These are phyloP conservation scores for Kluyveromyces aestuarii DNA, from an alignment of 805 yeast genomes.

Conservation along the genomic window DNA sequence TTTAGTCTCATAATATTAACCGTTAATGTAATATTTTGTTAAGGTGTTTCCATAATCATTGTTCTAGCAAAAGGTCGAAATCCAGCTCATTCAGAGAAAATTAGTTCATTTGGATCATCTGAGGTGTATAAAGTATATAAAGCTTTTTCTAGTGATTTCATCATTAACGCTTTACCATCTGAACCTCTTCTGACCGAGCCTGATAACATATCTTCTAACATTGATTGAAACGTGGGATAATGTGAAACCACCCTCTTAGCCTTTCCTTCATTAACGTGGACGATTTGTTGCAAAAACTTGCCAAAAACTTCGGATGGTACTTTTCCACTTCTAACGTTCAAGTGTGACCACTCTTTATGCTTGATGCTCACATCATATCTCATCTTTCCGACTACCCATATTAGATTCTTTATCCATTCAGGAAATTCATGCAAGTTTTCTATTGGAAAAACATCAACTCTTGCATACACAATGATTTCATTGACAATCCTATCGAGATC, in stretches of 20 bases:
- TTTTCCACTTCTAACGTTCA: conserved; percentile 50
- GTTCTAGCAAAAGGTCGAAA: not conserved
- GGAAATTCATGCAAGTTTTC: conserved; percentile 34
- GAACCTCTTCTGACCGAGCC: conserved; percentile 33
- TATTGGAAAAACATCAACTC: conserved; percentile 7
- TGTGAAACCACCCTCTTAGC: conserved; percentile 37
- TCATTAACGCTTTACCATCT: conserved; percentile 38
- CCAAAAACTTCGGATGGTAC: conserved; percentile 38
- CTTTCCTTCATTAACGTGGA: conserved; percentile 44
- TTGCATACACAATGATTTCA: conserved; percentile 3
- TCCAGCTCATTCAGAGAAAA: conserved; percentile 3
- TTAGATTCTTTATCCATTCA: conserved; percentile 49
- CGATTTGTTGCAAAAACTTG: conserved; percentile 47
- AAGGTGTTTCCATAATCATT: not conserved
- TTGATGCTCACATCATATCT: conserved; percentile 49
- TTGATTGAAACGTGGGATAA: conserved; percentile 32
- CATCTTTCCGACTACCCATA: conserved; percentile 45
- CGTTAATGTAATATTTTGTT: conserved; percentile 2
- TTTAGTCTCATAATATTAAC: conserved; percentile 5
- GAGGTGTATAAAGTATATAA: conserved; percentile 41
- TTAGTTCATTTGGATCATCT: conserved; percentile 38
- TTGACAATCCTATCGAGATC: conserved; percentile 5
- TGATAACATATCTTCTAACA: conserved; percentile 22
- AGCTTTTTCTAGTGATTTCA: conserved; percentile 42
- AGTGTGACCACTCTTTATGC: conserved; percentile 43